Evolutionary conservation across 176 grass and related monocot species (phyloP).

Genomic region (Oryza longistaminata): DNA sequence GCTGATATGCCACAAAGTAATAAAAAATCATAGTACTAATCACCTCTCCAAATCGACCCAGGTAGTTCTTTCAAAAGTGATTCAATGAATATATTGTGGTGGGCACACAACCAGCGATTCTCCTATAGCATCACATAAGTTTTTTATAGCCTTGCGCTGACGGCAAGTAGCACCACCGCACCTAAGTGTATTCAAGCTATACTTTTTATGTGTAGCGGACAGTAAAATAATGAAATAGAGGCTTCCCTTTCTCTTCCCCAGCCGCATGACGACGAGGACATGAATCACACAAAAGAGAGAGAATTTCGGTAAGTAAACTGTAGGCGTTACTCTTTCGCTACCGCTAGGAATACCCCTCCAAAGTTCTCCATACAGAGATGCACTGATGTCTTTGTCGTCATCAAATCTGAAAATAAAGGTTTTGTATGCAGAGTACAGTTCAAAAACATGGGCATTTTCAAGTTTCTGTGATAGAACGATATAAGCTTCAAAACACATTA

Average conservation of each 20-base stretch:
- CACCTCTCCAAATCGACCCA: slow-evolving; percentile 98
- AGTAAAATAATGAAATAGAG: slow-evolving; percentile 30
- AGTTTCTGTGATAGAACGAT: not conserved
- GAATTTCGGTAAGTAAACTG: slow-evolving; percentile 81
- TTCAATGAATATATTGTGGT: slow-evolving; percentile 74
- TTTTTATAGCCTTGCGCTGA: slow-evolving; percentile 90
- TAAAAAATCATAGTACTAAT: slow-evolving; percentile 2
- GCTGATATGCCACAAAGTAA: not conserved
- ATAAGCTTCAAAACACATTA: slow-evolving; percentile 19
- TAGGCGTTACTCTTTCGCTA: slow-evolving; percentile 91
- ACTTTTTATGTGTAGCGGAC: slow-evolving; percentile 20
- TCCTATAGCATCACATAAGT: slow-evolving; percentile 76
- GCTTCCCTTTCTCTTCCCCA: slow-evolving; percentile 84
- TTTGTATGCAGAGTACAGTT: slow-evolving; percentile 23
- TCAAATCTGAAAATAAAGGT: slow-evolving; percentile 74
- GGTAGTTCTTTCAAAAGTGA: slow-evolving; percentile 86
- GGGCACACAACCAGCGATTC: slow-evolving; percentile 61
- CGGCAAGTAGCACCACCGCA: slow-evolving; percentile 46
- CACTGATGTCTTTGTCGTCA: slow-evolving; percentile 88
- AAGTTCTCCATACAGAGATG: slow-evolving; percentile 86
- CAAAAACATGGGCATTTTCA: slow-evolving; percentile 16
- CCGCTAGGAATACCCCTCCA: slow-evolving; percentile 94
- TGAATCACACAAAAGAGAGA: slow-evolving; percentile 81
- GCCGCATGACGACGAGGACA: slow-evolving; percentile 90
- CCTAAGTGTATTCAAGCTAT: slow-evolving; percentile 36